Evolutionary conservation across 345 rosid genomes (phyloP).

Genomic region (Eucalyptus coolabah): DNA sequence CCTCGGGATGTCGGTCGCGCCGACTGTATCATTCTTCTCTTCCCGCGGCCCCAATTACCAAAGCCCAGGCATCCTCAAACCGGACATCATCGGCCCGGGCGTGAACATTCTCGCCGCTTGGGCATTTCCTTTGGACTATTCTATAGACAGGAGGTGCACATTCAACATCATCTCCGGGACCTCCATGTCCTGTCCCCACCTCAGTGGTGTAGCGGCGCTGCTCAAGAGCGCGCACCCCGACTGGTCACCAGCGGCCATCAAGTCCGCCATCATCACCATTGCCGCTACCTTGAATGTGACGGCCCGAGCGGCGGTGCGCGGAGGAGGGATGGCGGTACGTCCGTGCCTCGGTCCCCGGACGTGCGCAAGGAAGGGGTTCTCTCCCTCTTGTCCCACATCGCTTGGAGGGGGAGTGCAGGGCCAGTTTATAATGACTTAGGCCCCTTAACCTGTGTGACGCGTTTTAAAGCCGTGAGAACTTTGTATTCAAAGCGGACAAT

Average conservation of each 20-base stretch:
- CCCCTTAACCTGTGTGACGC: too few relatives aligned
- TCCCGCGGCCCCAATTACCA: constrained; percentile 35
- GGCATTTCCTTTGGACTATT: constrained; percentile 5
- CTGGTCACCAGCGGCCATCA: constrained; percentile 38
- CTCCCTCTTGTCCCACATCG: too few relatives aligned
- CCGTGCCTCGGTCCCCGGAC: too few relatives aligned
- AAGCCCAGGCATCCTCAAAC: constrained; percentile 37
- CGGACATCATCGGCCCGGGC: constrained; percentile 31
- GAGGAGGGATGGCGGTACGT: too few relatives aligned
- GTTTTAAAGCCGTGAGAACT: too few relatives aligned
- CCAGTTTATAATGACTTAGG: too few relatives aligned
- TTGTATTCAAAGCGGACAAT: too few relatives aligned
- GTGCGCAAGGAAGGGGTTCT: too few relatives aligned
- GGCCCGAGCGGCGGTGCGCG: too few relatives aligned
- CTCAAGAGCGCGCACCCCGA: constrained; percentile 24
- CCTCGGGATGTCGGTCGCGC: constrained; percentile 15
- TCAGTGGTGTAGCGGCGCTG: constrained; percentile 33
- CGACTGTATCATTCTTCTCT: constrained; percentile 25
- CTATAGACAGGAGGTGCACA: not conserved
- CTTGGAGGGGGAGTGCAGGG: too few relatives aligned
- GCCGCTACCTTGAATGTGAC: not conserved
- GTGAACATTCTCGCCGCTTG: constrained; percentile 23
- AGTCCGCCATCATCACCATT: constrained; percentile 36
- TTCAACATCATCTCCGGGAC: constrained; percentile 34
- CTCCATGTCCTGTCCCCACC: constrained; percentile 48